phyloP scores from a whole-genome alignment of 2,329 filamentous ascomycete genomes.

The Colletotrichum paranaense region DNA sequence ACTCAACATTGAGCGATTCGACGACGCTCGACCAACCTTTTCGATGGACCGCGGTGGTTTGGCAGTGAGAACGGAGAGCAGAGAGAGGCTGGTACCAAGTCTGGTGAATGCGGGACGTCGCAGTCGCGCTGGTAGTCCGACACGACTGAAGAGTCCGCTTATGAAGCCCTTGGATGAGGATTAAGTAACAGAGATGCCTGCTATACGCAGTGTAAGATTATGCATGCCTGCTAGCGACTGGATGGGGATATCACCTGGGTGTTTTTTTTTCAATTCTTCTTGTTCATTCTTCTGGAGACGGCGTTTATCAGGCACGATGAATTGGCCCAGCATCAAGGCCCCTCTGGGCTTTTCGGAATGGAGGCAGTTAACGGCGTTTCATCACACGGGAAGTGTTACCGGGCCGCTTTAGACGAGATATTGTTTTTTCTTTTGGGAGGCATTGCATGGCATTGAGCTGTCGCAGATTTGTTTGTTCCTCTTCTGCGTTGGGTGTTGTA shows the following conservation, averaged over 20 bases:
- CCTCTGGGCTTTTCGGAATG: slow-evolving; percentile 14
- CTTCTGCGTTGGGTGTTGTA: background rate
- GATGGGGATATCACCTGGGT: background rate
- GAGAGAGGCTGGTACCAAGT: slow-evolving; percentile 77
- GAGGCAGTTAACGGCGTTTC: slow-evolving; percentile 15
- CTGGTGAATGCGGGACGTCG: slow-evolving; percentile 67
- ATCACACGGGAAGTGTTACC: background rate
- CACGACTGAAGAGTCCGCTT: slow-evolving; percentile 68
- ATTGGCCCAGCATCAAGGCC: background rate
- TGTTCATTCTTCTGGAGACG: background rate
- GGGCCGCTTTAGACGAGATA: slow-evolving; percentile 3
- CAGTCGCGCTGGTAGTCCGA: slow-evolving; percentile 68
- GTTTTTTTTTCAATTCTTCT: background rate
- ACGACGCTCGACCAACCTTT: slow-evolving; percentile 52
- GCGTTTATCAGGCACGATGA: background rate
- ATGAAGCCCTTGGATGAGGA: slow-evolving; percentile 56
- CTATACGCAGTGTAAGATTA: slow-evolving; percentile 7
- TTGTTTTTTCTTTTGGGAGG: background rate
- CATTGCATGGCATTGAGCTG: slow-evolving; percentile 16
- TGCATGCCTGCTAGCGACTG: slow-evolving; percentile 7
- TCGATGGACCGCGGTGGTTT: slow-evolving; percentile 77
- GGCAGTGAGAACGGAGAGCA: slow-evolving; percentile 84
- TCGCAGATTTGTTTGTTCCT: slow-evolving; percentile 3
- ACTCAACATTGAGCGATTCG: slow-evolving; percentile 63
- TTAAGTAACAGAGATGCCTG: slow-evolving; percentile 32